Evolutionary conservation across 1,139 yeast species (phyloP).

Genomic region (Hansenula sp.): DNA sequence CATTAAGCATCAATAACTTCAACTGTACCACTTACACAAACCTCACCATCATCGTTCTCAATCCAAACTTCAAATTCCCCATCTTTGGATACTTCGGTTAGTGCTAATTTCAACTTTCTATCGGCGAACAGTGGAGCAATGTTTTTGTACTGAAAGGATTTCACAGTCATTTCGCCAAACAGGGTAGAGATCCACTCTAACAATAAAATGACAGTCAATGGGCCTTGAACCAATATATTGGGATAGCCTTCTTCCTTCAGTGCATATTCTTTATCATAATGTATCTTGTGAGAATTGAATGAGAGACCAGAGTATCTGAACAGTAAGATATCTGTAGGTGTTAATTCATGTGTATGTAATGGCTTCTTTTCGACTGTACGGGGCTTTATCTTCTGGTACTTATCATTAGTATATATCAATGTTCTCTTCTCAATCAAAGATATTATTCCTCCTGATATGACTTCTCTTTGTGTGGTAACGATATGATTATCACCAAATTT

Average conservation of each 20-base stretch:
- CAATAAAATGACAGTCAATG: constrained; percentile 60
- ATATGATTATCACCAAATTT: constrained; percentile 34
- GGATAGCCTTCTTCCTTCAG: constrained; percentile 53
- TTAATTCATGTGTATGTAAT: constrained; percentile 15
- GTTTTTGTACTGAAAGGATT: constrained; percentile 44
- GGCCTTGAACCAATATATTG: constrained; percentile 73
- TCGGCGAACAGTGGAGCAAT: constrained; percentile 42
- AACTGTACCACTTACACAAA: constrained; percentile 17
- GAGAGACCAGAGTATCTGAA: constrained; percentile 71
- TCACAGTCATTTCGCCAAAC: constrained; percentile 16
- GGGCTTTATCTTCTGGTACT: constrained; percentile 14
- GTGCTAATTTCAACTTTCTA: constrained; percentile 25
- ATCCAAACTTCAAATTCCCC: constrained; percentile 19
- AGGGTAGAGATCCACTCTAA: constrained; percentile 36
- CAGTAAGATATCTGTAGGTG: constrained; percentile 28
- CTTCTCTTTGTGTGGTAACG: constrained; percentile 42
- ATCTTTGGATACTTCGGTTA: constrained; percentile 7
- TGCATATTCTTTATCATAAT: constrained; percentile 59
- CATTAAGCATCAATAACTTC: constrained; percentile 1
- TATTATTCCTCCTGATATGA: constrained; percentile 20
- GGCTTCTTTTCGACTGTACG: constrained; percentile 2
- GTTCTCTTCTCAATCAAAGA: constrained; percentile 29
- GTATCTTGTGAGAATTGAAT: constrained; percentile 80
- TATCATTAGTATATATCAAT: constrained; percentile 30
- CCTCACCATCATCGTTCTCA: constrained; percentile 13